A percentile compares a stretch with the other conserved stretches of the same genome.
phyloP scores from a whole-genome alignment of 768 basidiomycete genomes.

The Tephrocybe sp. region DNA sequence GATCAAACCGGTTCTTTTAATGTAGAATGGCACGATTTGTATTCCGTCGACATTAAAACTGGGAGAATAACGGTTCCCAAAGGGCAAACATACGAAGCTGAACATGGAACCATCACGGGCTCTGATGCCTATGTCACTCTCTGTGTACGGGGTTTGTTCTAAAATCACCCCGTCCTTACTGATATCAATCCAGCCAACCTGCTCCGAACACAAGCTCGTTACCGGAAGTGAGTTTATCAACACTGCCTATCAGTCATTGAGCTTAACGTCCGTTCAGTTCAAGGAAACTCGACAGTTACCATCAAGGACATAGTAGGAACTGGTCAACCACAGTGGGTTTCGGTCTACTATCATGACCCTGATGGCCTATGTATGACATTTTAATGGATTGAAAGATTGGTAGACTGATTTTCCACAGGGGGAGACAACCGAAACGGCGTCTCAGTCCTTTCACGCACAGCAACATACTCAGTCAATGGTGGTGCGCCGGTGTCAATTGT shows the following conservation, averaged over 20 bases:
- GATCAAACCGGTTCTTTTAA: slow-evolving; percentile 23
- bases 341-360: slow-evolving; percentile 27
- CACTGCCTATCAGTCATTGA: background rate
- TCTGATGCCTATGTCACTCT: slow-evolving; percentile 22
- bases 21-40: slow-evolving; percentile 23
- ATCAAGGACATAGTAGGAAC: slow-evolving; percentile 26
- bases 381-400: background rate
- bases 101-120: slow-evolving; percentile 16
- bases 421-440: slow-evolving; percentile 20
- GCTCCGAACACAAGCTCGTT: slow-evolving; percentile 19
- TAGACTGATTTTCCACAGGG: slow-evolving; percentile 12
- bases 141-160: slow-evolving; percentile 15
- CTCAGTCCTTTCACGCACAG: slow-evolving; percentile 25
- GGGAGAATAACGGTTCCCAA: slow-evolving; percentile 17
- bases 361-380: slow-evolving; percentile 21
- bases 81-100: slow-evolving; percentile 23
- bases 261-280: slow-evolving; percentile 7
- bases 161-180: background rate
- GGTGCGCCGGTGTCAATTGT: slow-evolving; percentile 20
- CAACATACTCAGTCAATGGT: slow-evolving; percentile 24
- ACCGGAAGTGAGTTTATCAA: slow-evolving; percentile 19
- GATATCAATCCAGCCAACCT: slow-evolving; percentile 18
- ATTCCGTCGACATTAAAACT: slow-evolving; percentile 21
- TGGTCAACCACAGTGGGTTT: slow-evolving; percentile 30
- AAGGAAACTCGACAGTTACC: slow-evolving; percentile 24